Base-by-base conservation (phyloP, 306 rosid genomes). In the Cercis canadensis region DNA sequence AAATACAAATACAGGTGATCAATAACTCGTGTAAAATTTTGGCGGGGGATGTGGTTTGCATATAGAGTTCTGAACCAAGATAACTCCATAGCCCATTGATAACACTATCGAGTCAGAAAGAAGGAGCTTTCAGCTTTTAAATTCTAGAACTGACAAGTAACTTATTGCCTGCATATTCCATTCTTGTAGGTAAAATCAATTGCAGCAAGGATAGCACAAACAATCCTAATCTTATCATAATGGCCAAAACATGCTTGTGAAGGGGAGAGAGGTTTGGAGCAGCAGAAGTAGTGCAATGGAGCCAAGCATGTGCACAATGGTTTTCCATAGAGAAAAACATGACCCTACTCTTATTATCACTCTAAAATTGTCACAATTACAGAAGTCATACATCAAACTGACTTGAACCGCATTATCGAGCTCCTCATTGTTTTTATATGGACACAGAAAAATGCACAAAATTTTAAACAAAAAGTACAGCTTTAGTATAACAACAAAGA, bases 361-460 rank as follows among this genome's bases (percentile, higher is more conserved):
- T 63, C 67, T 55, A 58, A 60, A 55, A 62, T 69, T 19, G 49
- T 53, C 54, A 43, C 18, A 0, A 76, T 17, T 39, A 37, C 73
- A 53, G 8, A 56, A 50, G 74, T 9, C 78, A 59, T 52, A 33
- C 61, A 66, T 72, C 75, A 59, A 73, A 52, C 75, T 60, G 62
- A 78, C 36, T 44, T 59, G 59, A 43, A 61, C 75, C 71, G 52
- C 66, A 52, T 36, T 67, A 15, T 52, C 78, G 33, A 51, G 33
- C 59, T 7, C 52, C 75, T 72, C 74, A 52, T 16, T 44, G 71
- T 53, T 72, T 64, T 19, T 11, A 58, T 59, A 67, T 72, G 45
- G 76, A 72, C 70, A 78, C 0, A 11, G 47, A 73, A 73, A 77
- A 71, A 34, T 65, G 74, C 70, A 78, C 75, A 78, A 51, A 41